phyloP scores from a whole-genome alignment of 179 eudicot species.

The Beta macrorhiza region DNA sequence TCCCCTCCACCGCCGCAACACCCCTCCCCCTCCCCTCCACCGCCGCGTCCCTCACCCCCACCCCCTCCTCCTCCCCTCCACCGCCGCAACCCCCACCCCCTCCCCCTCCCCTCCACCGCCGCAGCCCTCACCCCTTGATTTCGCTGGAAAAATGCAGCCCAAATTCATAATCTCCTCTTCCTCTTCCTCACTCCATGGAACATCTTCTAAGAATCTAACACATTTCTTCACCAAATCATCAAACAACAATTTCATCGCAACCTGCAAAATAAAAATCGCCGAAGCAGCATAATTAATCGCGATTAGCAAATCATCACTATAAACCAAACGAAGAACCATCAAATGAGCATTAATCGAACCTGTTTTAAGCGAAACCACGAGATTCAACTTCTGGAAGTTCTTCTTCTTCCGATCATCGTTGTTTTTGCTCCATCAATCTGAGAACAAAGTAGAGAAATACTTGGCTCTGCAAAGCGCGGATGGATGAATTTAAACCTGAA shows the following conservation, averaged over 20 bases:
- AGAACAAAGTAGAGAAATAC: conserved; percentile 62
- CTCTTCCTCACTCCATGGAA: conserved; percentile 88
- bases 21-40: no score
- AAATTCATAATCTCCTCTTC: conserved; percentile 53
- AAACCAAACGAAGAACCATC: conserved; percentile 20
- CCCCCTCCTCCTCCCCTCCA: no score
- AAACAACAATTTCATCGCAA: no score
- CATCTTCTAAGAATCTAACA: conserved; percentile 48
- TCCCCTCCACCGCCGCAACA: no score
- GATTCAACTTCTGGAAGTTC: conserved; percentile 29
- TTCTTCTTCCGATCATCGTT: conserved; percentile 25
- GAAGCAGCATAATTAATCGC: no score
- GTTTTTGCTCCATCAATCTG: conserved; percentile 63
- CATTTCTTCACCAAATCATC: no score
- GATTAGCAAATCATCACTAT: no score
- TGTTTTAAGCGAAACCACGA: conserved; percentile 32
- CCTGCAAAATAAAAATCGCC: no score
- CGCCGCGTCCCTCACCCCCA: no score
- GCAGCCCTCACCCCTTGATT: no score
- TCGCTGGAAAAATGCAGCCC: not conserved
- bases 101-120: no score
- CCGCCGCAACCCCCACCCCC: no score
- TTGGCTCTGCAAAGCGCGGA: conserved; percentile 51
- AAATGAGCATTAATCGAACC: conserved; percentile 51
- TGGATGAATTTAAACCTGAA: conserved; percentile 61